Base-by-base conservation (phyloP, 192 early-diverging fungal genomes). In the Powellomyces hirtus region DNA sequence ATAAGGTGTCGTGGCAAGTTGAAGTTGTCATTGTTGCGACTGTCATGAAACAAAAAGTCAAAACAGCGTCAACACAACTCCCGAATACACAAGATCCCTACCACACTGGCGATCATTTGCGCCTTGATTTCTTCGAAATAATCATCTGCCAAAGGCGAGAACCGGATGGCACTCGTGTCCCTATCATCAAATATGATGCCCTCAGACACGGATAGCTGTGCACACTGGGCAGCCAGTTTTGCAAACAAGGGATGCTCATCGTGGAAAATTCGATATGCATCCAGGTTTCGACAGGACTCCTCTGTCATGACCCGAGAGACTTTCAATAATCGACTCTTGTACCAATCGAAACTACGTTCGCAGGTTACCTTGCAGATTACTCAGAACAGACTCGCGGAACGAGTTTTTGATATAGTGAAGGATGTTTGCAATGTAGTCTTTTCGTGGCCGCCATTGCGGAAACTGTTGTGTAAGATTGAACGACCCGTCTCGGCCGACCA, bases 381-480 rank as follows among this genome's bases (percentile, higher is more conserved):
- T 80, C 63, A 96, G 69, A 13, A 93, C 91, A 18, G 79, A 76
- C 59, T 92, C 88, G 58, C 91, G 91, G 75, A 95, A 96, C 7
- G 85, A 77, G 44, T 92, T 92, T 71, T 94, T 94, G 18, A 95
- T 66, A 68, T 92, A 96, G 64, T 94, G 89, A 65, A 96, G 80
- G 2, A 94, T 77, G 70, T 96, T 92, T 58, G 86, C 87, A 16
- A 96, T 86, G 68, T 87, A 90, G 73, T 94, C 91, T 65, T 86
- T 88, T 62, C 92, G 81, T 11, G 93, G 86, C 70, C 89, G 75
- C 91, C 92, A 94, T 58, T 82, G 76, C 1, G 92, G 88, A 60
- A 94, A 94, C 68, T 90, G 89, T 59, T 91, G 89, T 37, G 86
- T 79, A 5, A 94, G 70, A 1, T 82, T 85, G 59, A 96, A 85